phyloP scores from a whole-genome alignment of 1,284 basidiomycete genomes.

The Sporisorium sorghi region DNA sequence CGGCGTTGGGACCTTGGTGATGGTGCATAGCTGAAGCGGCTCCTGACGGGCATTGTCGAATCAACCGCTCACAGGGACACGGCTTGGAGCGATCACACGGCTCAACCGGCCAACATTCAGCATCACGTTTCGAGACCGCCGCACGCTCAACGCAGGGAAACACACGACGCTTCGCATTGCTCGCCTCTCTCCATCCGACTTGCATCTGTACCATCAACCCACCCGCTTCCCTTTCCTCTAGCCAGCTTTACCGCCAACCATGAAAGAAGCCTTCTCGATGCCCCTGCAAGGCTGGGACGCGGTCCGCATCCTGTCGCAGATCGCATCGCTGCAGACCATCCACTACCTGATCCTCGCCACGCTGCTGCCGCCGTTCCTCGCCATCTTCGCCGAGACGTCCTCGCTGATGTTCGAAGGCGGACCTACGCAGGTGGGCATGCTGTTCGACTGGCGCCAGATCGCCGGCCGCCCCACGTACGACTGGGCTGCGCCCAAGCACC shows the following conservation, averaged over 20 bases:
- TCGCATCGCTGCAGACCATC: constrained; percentile 87
- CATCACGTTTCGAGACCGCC: too few relatives aligned
- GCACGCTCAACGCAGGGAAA: too few relatives aligned
- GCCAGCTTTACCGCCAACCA: constrained; percentile 1
- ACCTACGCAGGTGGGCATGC: constrained; percentile 84
- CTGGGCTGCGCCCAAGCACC: constrained; percentile 7
- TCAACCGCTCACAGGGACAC: background rate
- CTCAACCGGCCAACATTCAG: background rate
- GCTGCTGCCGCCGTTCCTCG: constrained; percentile 83
- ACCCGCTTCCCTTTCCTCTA: background rate
- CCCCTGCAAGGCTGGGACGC: constrained; percentile 50
- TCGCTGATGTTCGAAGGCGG: constrained; percentile 87
- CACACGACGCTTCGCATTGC: too few relatives aligned
- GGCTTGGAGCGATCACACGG: background rate
- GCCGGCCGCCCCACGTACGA: constrained; percentile 69
- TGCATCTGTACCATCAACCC: background rate
- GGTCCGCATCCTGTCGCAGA: constrained; percentile 73
- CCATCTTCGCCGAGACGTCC: constrained; percentile 78
- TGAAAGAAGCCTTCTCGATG: constrained; percentile 49
- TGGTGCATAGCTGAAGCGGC: background rate
- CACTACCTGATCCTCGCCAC: constrained; percentile 90
- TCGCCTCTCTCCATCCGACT: too few relatives aligned
- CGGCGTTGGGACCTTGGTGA: background rate
- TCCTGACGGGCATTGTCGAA: background rate
- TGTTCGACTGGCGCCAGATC: constrained; percentile 98